Conservation (phyloP, 768 basidiomycete species). For the Lanmaoa rubissima region DNA sequence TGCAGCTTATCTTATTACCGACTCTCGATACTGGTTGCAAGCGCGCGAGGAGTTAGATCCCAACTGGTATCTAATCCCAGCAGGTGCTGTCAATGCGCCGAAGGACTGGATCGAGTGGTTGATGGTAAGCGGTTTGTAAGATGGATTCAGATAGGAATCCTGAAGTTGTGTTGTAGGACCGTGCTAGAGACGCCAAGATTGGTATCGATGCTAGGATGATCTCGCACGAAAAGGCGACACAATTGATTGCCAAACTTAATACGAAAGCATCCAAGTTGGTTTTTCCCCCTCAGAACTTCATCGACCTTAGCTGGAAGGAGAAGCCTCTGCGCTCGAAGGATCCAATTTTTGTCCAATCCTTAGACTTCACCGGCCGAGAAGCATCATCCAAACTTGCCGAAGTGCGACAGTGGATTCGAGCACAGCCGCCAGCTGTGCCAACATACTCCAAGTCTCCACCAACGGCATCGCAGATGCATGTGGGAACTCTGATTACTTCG, state of each 20-base stretch:
- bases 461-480: conserved; percentile 59
- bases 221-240: conserved; percentile 65
- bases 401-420: conserved; percentile 67
- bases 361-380: conserved; percentile 69
- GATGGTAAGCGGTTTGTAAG: conserved; percentile 40
- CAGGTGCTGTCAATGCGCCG: conserved; percentile 51
- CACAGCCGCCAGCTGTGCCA: conserved; percentile 55
- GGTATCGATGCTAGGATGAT: conserved; percentile 87
- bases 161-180: conserved; percentile 34
- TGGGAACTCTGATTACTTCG: conserved; percentile 65
- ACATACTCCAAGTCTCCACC: conserved; percentile 64
- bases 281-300: conserved; percentile 79
- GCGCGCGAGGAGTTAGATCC: conserved; percentile 65
- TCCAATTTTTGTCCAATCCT: conserved; percentile 62
- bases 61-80: conserved; percentile 69
- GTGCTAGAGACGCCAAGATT: conserved; percentile 47
- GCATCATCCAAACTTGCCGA: conserved; percentile 67
- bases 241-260: conserved; percentile 55
- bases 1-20: conserved; percentile 71
- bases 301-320: conserved; percentile 80
- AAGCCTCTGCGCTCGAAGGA: conserved; percentile 69
- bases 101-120: conserved; percentile 83
- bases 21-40: conserved; percentile 84
- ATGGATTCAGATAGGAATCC: neutral
- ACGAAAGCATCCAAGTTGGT: conserved; percentile 61